Conservation (phyloP, 106 monocot genomes). For the Allium sativum region DNA sequence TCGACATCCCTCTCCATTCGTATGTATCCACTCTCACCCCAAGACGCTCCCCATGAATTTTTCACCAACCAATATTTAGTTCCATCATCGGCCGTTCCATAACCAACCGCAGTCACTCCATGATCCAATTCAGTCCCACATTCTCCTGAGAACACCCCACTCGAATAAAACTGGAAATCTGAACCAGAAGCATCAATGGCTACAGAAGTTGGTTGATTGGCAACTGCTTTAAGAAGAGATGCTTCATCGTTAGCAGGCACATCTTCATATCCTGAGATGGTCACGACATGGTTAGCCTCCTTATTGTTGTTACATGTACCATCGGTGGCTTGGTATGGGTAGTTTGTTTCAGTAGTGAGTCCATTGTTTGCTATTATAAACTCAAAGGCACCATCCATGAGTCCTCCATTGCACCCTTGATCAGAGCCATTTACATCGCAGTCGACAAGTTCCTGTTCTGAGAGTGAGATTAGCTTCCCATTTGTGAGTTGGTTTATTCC, state of each 20-base stretch:
- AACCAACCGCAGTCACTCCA: slow-evolving; percentile 11
- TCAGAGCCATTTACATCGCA: neutral
- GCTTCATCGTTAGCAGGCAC: slow-evolving; percentile 23
- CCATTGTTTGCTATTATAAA: slow-evolving; percentile 10
- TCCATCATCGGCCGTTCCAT: slow-evolving; percentile 1
- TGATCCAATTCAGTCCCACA: slow-evolving; percentile 9
- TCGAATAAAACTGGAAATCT: slow-evolving; percentile 8
- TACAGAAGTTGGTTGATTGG: slow-evolving; percentile 4
- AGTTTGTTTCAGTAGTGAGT: slow-evolving; percentile 6
- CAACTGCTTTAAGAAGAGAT: slow-evolving; percentile 14
- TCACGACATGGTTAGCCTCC: slow-evolving; percentile 2
- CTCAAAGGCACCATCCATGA: slow-evolving; percentile 7
- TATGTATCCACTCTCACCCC: slow-evolving; percentile 10
- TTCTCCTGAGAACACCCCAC: slow-evolving; percentile 4
- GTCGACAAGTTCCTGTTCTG: slow-evolving; percentile 13
- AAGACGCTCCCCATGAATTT: slow-evolving; percentile 2
- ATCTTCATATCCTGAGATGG: slow-evolving; percentile 18
- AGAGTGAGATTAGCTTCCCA: slow-evolving; percentile 8
- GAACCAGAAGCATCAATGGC: neutral
- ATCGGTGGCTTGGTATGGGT: slow-evolving; percentile 1
- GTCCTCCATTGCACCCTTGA: slow-evolving; percentile 10
- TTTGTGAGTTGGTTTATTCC: slow-evolving; percentile 6
- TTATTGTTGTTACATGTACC: slow-evolving; percentile 9
- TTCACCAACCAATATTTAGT: slow-evolving; percentile 10
- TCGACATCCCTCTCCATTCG: slow-evolving; percentile 11